These are phyloP conservation scores for Emmonsiellopsis sp. DNA, from an alignment of 2,329 filamentous ascomycete species.

Conservation along the genomic window DNA sequence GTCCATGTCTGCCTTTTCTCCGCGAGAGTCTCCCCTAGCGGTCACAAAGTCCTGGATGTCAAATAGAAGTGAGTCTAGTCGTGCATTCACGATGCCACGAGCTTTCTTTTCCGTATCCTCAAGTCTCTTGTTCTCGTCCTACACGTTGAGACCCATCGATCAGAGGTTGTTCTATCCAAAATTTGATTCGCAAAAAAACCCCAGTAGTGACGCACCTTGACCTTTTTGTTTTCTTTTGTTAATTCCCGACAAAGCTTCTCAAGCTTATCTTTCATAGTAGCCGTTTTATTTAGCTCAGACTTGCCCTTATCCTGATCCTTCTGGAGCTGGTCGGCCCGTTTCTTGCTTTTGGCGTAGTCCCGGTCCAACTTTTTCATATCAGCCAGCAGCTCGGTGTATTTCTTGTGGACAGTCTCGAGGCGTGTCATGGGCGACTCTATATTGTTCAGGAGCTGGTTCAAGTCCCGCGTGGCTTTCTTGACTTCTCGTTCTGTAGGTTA, in stretches of 20 bases:
- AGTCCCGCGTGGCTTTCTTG: slow-evolving; percentile 84
- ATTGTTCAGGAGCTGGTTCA: slow-evolving; percentile 72
- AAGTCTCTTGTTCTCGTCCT: slow-evolving; percentile 89
- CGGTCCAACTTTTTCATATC: slow-evolving; percentile 95
- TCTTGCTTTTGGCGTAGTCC: slow-evolving; percentile 92
- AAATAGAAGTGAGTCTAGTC: slow-evolving; percentile 68
- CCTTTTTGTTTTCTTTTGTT: slow-evolving; percentile 94
- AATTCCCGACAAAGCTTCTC: slow-evolving; percentile 93
- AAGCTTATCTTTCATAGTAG: slow-evolving; percentile 86
- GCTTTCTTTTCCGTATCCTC: slow-evolving; percentile 79
- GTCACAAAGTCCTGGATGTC: slow-evolving; percentile 85
- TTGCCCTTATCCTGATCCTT: slow-evolving; percentile 91
- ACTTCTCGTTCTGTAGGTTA: slow-evolving; percentile 70
- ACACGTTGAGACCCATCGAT: slow-evolving; percentile 10
- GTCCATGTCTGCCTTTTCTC: slow-evolving; percentile 73
- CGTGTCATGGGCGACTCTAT: slow-evolving; percentile 90
- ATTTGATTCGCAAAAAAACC: not conserved
- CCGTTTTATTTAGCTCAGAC: slow-evolving; percentile 81
- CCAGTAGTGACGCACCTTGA: slow-evolving; percentile 59
- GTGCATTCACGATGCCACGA: slow-evolving; percentile 73
- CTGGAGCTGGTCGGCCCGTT: slow-evolving; percentile 84
- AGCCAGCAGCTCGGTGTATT: slow-evolving; percentile 80
- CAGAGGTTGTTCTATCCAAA: slow-evolving; percentile 9
- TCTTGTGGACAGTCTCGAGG: slow-evolving; percentile 81
- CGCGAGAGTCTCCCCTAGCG: slow-evolving; percentile 73